These are phyloP conservation scores for Ceraceosorus guamensis DNA, from an alignment of 1,284 basidiomycete species.

Conservation along the genomic window DNA sequence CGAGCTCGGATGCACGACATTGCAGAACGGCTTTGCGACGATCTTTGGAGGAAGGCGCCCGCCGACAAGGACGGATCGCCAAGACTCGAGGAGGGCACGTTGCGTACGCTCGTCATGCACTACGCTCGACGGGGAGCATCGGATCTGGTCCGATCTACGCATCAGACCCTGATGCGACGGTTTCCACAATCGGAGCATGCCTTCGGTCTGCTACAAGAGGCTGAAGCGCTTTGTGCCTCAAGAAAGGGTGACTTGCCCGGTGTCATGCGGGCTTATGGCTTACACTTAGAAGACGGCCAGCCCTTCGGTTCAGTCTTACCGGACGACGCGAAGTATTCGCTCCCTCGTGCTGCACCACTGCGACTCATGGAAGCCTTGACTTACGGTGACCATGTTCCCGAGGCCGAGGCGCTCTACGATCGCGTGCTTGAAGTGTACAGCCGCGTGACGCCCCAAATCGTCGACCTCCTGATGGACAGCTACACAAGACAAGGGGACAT, in stretches of 20 bases:
- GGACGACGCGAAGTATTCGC: not conserved
- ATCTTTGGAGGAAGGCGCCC: too few relatives aligned
- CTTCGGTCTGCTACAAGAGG: too few relatives aligned
- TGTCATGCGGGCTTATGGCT: too few relatives aligned
- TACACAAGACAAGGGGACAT: conserved; percentile 19
- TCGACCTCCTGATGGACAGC: conserved; percentile 20
- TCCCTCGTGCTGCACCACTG: not conserved
- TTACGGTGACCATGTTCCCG: conserved; percentile 14
- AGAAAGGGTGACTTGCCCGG: not conserved
- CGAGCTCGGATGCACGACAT: too few relatives aligned
- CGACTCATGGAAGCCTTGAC: not conserved
- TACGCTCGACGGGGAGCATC: not conserved
- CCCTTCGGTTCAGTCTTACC: not conserved
- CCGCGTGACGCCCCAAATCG: conserved; percentile 7
- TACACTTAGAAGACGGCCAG: too few relatives aligned
- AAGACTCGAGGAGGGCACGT: not conserved
- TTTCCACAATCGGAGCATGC: too few relatives aligned
- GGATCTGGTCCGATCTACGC: not conserved
- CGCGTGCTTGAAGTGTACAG: conserved; percentile 14
- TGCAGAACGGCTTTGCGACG: too few relatives aligned
- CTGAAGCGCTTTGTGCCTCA: not conserved
- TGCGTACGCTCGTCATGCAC: not conserved
- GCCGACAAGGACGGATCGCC: too few relatives aligned
- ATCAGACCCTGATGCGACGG: not conserved
- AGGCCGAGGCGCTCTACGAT: conserved; percentile 14